Percentiles rank a stretch among this genome's conserved stretches.
These are phyloP conservation scores for Kodamaea sagamina DNA, from an alignment of 805 yeast species.

Conservation along the genomic window DNA sequence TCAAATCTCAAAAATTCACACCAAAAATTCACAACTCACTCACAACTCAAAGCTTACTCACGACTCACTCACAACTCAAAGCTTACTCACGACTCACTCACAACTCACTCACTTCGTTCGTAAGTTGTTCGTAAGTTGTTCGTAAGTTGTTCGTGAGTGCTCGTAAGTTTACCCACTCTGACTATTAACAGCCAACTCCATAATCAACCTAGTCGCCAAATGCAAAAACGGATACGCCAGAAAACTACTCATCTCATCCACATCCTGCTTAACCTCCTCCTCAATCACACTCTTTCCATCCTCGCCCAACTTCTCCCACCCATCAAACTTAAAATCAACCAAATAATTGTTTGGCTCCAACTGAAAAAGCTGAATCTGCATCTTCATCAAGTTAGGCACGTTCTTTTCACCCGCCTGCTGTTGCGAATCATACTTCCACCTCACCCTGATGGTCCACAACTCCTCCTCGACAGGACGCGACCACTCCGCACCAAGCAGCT, in stretches of 20 bases:
- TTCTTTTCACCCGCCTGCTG: conserved; percentile 30
- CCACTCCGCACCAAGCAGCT: conserved; percentile 96
- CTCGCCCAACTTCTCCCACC: conserved; percentile 71
- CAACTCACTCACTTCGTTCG: too few species aligned
- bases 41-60: too few species aligned
- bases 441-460: conserved; percentile 91
- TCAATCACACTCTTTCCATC: conserved; percentile 9
- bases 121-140: too few species aligned
- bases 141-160: too few species aligned
- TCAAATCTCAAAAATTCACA: too few species aligned
- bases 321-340: conserved; percentile 97
- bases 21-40: too few species aligned
- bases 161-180: conserved; percentile 58
- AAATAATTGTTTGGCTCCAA: conserved; percentile 93
- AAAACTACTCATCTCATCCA: conserved; percentile 82
- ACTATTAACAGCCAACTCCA: conserved; percentile 95
- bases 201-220: conserved; percentile 85
- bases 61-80: too few species aligned
- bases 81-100: too few species aligned
- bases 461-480: conserved; percentile 93
- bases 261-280: conserved; percentile 37
- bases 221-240: conserved; percentile 95
- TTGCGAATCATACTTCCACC: conserved; percentile 70
- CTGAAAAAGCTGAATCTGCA: conserved; percentile 95
- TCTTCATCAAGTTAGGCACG: conserved; percentile 83